Evolutionary conservation across 306 rosid genomes (phyloP), one percentile per base, ranked within the genome.

Genomic region (Vicia villosa): DNA sequence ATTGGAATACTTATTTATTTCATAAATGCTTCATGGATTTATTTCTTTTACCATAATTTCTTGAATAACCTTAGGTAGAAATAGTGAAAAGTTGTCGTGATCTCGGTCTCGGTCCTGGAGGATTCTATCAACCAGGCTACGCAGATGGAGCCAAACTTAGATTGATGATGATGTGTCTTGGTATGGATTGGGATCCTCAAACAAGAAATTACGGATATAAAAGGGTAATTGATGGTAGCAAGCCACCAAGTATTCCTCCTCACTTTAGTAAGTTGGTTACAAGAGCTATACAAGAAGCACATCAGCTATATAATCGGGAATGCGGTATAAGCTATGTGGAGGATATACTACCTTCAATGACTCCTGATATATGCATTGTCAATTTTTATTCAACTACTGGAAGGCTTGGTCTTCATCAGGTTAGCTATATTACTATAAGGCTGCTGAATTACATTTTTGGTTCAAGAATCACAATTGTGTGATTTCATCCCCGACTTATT

Each of bases 81-180:
- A 79, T 86, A 3, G 83, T 86, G 46, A 81, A 74, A 41, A 77
- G 3, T 5, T 84, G 88, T 16, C 83, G 75, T 13, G 8, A 76
- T 19, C 83, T 88, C 56, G 92, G 95, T 63, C 20, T 68, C 6
- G 90, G 92, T n/a, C 83, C 77, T 6, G 90, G 92, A 17, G 97
- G 89, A 34, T 88, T 91, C 76, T 91, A 88, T 77, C 85, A 65
- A 75, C 90, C 95, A 13, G 75, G 87, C 32, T 90, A 69, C 76
- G 59, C 74, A 45, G 63, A 38, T 49, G 95, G 95, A 54, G 84
- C 81, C 4, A 86, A 86, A 84, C 88, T 87, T 46, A 69, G 79
- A 63, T 69, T 87, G 71, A 80, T 73, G 63, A 90, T 91, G 89
- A 88, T 86, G 92, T 88, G 95, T 65, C 88, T 90, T 72, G 95